Evolutionary conservation across 345 rosid species (phyloP).

Genomic region (Ailanthus altissimus): DNA sequence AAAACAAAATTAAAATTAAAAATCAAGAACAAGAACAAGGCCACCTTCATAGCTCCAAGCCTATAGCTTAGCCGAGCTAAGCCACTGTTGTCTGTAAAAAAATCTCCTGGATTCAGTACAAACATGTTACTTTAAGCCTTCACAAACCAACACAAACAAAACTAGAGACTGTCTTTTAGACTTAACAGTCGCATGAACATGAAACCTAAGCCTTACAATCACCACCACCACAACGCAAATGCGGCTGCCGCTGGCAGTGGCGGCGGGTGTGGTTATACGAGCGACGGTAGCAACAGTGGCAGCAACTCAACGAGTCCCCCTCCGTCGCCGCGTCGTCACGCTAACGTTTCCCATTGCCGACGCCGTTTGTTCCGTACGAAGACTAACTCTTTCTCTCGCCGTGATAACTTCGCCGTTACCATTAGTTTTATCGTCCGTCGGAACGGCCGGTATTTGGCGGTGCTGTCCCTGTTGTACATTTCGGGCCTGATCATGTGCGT

Average conservation of each 20-base stretch:
- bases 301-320: conserved; percentile 77
- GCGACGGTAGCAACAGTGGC: conserved; percentile 35
- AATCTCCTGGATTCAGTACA: neutral
- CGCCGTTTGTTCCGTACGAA: conserved; percentile 53
- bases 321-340: conserved; percentile 57
- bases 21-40: neutral
- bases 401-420: conserved; percentile 33
- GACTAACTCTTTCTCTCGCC: conserved; percentile 48
- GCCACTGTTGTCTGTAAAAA: neutral
- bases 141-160: neutral
- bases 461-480: conserved; percentile 66
- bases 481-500: conserved; percentile 77
- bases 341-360: conserved; percentile 51
- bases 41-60: neutral
- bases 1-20: neutral
- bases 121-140: neutral
- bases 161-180: neutral
- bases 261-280: conserved; percentile 26
- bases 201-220: conserved; percentile 40
- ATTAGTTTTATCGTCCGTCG: conserved; percentile 54
- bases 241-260: conserved; percentile 17
- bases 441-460: conserved; percentile 57
- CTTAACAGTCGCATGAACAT: conserved; percentile 35
- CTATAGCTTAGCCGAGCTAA: neutral
- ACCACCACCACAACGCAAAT: conserved; percentile 29